Base-by-base conservation (phyloP, 1,284 basidiomycete genomes). In the Trichosporon sp. region DNA sequence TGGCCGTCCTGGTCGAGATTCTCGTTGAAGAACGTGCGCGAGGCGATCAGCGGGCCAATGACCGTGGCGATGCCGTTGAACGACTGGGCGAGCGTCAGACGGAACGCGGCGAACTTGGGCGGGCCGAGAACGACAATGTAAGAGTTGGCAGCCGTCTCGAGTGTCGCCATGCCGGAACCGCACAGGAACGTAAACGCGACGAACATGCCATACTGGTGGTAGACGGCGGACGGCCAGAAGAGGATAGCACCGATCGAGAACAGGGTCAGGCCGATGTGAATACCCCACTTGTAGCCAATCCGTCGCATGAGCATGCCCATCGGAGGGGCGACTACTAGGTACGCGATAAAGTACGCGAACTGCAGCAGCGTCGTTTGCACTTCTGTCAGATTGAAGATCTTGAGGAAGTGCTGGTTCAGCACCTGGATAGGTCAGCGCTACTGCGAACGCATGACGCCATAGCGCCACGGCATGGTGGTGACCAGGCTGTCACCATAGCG, bases 41-140 rank as follows among this genome's bases (percentile, higher is more conserved):
- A 69, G 0, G 78, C 78, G 51, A 80, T 77, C 59, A 76, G 59
- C 0, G 79, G 79, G 10, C 79, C 78, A 31, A 81, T 56, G 43
- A 80, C 77, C 0, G 79, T 79, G 0, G 80, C 79, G 31, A 81
- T 77, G 12, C 80, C 80, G 68, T 80, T 80, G 77, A 80, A 80
- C 1, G 61, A 70, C 69, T 80, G 78, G 1, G 78, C 78, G 14
- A 80, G 70, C n/a, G 76, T 77, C 26, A 81, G 70, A 10, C 80
- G 74, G 56, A 79, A 71, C 2, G 78, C 76, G 1, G 78, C 75
- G 54, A 71, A 61, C 65, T 76, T 70, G 16, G 80, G 77, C 2
- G 77, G 74, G 14, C 80, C 80, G 0, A 81, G 72, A 8, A 81
- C 74, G 4, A 71, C 69, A 64, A 81, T 81, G 70, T 79, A 80